Evolutionary conservation across 192 early-diverging fungal species (phyloP).

Genomic region (Backusella macrospora): DNA sequence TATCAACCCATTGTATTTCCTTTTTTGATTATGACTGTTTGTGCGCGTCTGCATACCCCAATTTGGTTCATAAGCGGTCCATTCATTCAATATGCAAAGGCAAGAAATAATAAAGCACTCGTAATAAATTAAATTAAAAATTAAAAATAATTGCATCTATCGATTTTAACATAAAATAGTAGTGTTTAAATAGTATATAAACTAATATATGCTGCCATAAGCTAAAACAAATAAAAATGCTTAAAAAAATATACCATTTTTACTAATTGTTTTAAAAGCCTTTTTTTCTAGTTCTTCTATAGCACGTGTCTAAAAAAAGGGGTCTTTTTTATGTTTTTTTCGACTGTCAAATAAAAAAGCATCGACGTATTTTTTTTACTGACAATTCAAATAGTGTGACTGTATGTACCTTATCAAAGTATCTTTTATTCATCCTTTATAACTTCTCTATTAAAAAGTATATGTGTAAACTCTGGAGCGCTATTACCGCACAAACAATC

Average conservation of each 20-base stretch:
- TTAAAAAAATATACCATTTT: slow-evolving; percentile 12
- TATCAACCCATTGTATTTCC: slow-evolving; percentile 4
- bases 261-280: slow-evolving; percentile 15
- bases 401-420: neutral
- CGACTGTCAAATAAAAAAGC: slow-evolving; percentile 12
- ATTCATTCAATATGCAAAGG: neutral
- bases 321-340: neutral
- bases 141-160: neutral
- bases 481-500: neutral
- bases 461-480: neutral
- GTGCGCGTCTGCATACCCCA: slow-evolving; percentile 4
- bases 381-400: neutral
- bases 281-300: slow-evolving; percentile 11
- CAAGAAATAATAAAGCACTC: neutral
- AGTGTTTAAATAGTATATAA: neutral
- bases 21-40: slow-evolving; percentile 10
- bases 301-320: slow-evolving; percentile 11
- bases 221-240: neutral
- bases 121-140: neutral
- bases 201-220: neutral
- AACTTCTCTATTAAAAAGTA: neutral
- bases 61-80: neutral
- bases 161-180: neutral
- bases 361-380: neutral
- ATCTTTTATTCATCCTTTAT: neutral